phyloP scores from a whole-genome alignment of 352 stramenopile genomes.

The Thraustochytrium sp. region DNA sequence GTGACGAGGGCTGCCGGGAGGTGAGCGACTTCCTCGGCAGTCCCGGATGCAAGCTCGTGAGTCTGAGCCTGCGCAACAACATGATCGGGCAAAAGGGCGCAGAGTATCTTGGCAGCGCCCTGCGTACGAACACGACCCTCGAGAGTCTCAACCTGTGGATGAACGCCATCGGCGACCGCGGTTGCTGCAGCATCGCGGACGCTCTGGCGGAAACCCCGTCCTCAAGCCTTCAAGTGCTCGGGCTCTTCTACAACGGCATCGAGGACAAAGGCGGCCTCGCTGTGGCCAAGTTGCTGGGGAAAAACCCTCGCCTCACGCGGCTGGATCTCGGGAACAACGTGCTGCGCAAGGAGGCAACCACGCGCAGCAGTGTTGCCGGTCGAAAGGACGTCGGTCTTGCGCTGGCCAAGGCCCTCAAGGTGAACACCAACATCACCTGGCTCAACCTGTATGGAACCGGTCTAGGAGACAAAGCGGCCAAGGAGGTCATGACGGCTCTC shows the following conservation, averaged over 20 bases:
- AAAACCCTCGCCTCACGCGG: constrained; percentile 51
- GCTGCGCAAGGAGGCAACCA: constrained; percentile 58
- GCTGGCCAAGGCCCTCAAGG: not conserved
- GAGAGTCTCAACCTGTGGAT: constrained; percentile 56
- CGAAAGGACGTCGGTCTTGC: not conserved
- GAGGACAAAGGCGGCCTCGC: constrained; percentile 59
- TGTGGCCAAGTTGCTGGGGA: constrained; percentile 53
- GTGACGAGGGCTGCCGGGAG: not conserved
- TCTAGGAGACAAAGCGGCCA: not conserved
- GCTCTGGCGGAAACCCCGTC: no score
- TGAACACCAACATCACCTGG: not conserved
- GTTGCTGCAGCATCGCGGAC: no score
- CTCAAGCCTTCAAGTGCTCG: constrained; percentile 54
- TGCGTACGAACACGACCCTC: constrained; percentile 55
- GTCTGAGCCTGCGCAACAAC: constrained; percentile 60
- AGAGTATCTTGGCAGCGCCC: constrained; percentile 54
- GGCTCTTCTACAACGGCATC: constrained; percentile 58
- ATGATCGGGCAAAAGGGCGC: constrained; percentile 54
- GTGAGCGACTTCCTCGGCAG: not conserved
- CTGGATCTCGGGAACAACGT: constrained; percentile 67
- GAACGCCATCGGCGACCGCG: no score
- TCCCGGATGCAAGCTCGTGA: not conserved
- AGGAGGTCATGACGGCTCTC: not conserved
- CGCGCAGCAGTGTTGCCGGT: constrained; percentile 53
- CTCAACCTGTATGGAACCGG: not conserved